Base-by-base conservation (phyloP, 192 early-diverging fungal genomes). In the Coemansia sp. region DNA sequence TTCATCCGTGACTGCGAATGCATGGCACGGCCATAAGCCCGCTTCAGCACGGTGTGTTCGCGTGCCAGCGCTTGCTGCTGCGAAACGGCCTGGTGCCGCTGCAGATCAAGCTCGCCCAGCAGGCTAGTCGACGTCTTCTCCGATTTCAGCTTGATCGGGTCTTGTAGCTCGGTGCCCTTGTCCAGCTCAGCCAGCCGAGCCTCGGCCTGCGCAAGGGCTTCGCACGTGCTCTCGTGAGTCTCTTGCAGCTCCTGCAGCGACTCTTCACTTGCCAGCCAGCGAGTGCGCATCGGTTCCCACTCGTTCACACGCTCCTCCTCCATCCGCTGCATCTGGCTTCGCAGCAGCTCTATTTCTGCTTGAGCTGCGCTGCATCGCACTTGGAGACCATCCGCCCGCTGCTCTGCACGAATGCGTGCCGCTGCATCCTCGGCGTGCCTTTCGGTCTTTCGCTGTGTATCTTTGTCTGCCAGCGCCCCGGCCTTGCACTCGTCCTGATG, bases 251-350 rank as follows among this genome's bases (percentile, higher is more conserved):
- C 75, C 52, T 64, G 58, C 44, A 78, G 54, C 6, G 60, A 62
- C 59, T 72, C 75, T 27, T 71, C 69, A 40, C 75, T 56, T 18
- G 50, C 40, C 38, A 72, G 61, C 68, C 69, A 78, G 40, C 67
- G 75, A 1, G 46, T 54, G 6, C 75, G 69, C 62, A 72, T 60
- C 10, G 75, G 75, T 65, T 78, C 69, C 65, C 75, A 78, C 42
- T 72, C 65, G 28, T 29, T 48, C 0, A 52, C 45, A 9, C 65
- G 64, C 54, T 71, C 69, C 18, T 62, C 60, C 19, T 73, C 60
- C 29, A 54, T 51, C 16, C 56, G 38, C 44, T 58, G 55, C 45
- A 63, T 49, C 38, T 62, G 65, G 10, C 35, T 42, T 3, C 71
- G 53, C 9, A 73, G 44, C 33, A 58, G 12, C 49, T 62, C 71